phyloP scores from a whole-genome alignment of 495 filamentous ascomycete species.

The Hypomontagnella monticulosa region DNA sequence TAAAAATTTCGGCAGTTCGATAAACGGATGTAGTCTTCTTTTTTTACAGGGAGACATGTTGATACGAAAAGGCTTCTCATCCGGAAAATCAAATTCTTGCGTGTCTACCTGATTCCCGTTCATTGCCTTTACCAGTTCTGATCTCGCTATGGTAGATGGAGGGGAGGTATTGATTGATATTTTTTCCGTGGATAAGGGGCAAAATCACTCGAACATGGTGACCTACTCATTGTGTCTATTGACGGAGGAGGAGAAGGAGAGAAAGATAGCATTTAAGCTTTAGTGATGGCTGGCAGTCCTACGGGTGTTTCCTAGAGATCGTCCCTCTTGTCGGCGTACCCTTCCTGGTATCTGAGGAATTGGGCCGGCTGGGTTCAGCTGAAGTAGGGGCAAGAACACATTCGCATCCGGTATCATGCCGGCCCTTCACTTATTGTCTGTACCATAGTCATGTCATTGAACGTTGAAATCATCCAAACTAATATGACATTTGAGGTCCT shows the following conservation, averaged over 20 bases:
- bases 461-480: conserved; percentile 47
- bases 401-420: conserved; percentile 43
- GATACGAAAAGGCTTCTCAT: conserved; percentile 43
- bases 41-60: conserved; percentile 37
- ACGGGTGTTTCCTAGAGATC: conserved; percentile 30
- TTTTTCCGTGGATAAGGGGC: conserved; percentile 43
- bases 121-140: conserved; percentile 39
- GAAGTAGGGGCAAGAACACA: conserved; percentile 40
- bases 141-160: conserved; percentile 43
- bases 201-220: conserved; percentile 28
- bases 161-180: conserved; percentile 38
- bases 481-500: conserved; percentile 7
- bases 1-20: conserved; percentile 33
- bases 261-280: conserved; percentile 26
- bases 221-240: conserved; percentile 14
- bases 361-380: conserved; percentile 30
- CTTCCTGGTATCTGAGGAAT: conserved; percentile 12
- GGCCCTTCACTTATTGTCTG: conserved; percentile 47
- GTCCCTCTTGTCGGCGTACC: conserved; percentile 16
- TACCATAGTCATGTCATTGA: conserved; percentile 50
- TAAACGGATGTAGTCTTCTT: conserved; percentile 36
- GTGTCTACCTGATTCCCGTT: conserved; percentile 44
- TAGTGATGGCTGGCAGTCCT: conserved; percentile 31
- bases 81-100: conserved; percentile 41
- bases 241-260: conserved; percentile 18